A percentile compares a stretch with the other conserved stretches of the same genome.
phyloP scores from a whole-genome alignment of 306 rosid species.

The Quercus mongolica region DNA sequence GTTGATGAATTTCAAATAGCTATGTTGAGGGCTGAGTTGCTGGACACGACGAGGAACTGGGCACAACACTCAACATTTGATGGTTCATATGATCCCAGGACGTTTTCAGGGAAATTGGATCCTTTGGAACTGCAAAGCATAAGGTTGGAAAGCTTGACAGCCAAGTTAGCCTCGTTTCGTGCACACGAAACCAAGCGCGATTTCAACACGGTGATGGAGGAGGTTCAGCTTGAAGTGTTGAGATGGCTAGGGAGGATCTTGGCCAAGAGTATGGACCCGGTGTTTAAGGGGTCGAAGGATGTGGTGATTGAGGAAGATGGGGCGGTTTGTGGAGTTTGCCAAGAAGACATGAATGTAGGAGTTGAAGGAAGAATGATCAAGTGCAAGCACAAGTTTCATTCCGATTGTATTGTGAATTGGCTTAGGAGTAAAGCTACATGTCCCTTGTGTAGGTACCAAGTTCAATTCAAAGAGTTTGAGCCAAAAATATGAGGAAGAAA shows the following conservation, averaged over 20 bases:
- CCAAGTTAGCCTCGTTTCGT: too few species aligned
- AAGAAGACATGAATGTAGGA: neutral
- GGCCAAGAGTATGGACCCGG: too few species aligned
- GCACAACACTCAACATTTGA: neutral
- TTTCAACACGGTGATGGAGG: too few species aligned
- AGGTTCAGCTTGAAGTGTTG: too few species aligned
- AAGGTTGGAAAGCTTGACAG: too few species aligned
- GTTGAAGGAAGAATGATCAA: neutral
- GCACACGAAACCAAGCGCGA: too few species aligned
- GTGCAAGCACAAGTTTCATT: slow-evolving; percentile 5
- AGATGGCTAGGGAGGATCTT: too few species aligned
- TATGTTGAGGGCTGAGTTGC: neutral
- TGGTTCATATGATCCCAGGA: neutral
- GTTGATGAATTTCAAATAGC: slow-evolving; percentile 1
- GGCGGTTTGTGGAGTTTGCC: neutral
- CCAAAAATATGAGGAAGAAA: neutral
- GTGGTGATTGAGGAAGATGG: too few species aligned
- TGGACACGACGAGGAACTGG: slow-evolving; percentile 4
- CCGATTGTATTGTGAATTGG: neutral
- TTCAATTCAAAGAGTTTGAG: neutral
- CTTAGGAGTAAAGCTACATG: neutral
- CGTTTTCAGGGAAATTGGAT: neutral
- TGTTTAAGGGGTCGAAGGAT: too few species aligned
- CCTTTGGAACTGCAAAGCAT: neutral
- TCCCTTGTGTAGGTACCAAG: slow-evolving; percentile 3